Percentiles rank a stretch among this genome's conserved stretches.
Evolutionary conservation across 306 rosid genomes (phyloP).

Genomic region (peach (Prunus persica)): DNA sequence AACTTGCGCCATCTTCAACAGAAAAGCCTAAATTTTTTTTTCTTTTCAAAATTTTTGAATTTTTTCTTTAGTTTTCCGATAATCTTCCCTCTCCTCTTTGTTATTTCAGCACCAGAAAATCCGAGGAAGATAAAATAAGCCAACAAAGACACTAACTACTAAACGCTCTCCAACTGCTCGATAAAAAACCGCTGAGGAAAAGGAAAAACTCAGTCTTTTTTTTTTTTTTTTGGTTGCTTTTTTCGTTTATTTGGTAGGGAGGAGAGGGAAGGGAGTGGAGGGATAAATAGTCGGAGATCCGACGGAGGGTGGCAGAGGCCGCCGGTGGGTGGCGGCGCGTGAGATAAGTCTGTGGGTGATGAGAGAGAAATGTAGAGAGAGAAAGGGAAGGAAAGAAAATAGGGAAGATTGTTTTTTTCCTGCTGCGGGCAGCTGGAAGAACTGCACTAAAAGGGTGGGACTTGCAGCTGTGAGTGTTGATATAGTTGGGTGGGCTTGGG

Average conservation of each 20-base stretch:
- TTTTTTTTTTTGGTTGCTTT: not conserved
- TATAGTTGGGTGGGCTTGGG: conserved; percentile 30
- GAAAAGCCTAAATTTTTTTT: conserved; percentile 7
- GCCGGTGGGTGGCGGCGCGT: conserved; percentile 46
- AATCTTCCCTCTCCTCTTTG: conserved; percentile 94
- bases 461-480: conserved; percentile 1
- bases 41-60: not conserved
- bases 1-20: conserved; percentile 76
- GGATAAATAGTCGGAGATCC: conserved; percentile 48
- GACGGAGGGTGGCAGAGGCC: conserved; percentile 38
- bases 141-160: not conserved
- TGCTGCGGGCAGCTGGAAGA: conserved; percentile 33
- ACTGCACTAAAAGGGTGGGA: conserved; percentile 25
- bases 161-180: conserved; percentile 16
- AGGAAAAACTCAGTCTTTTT: not conserved
- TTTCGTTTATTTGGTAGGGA: conserved; percentile 32
- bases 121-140: conserved; percentile 46
- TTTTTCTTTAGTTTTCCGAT: not conserved
- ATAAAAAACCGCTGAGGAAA: conserved; percentile 4
- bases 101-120: conserved; percentile 43
- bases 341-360: not conserved
- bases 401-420: not conserved
- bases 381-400: not conserved
- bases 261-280: conserved; percentile 85
- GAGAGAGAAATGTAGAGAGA: not conserved